A percentile compares a stretch with the other conserved stretches of the same genome.
Conservation (phyloP, 306 rosid species). For the Erythrophleum fordii region DNA sequence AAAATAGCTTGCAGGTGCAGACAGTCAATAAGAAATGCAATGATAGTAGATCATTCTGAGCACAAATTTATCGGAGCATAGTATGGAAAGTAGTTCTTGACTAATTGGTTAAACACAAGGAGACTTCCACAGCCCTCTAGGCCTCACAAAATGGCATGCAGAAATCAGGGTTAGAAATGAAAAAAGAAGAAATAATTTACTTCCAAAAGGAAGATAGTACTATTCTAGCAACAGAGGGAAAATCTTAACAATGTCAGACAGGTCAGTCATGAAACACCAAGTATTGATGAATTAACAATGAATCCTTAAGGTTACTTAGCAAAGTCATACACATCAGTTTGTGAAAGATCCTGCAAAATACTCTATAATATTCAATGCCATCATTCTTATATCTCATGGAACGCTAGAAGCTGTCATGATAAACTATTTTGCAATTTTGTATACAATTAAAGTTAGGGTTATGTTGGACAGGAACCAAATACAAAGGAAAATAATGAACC, state of each 20-base stretch:
- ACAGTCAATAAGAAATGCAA: background rate
- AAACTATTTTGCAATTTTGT: background rate
- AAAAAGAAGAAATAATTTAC: background rate
- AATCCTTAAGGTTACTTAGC: slow-evolving; percentile 5
- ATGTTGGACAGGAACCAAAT: background rate
- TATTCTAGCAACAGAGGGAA: background rate
- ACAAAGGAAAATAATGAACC: too few species aligned
- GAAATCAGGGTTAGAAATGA: background rate
- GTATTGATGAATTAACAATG: background rate
- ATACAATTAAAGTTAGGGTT: background rate
- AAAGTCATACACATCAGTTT: background rate
- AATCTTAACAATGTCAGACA: slow-evolving; percentile 18
- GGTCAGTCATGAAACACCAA: background rate
- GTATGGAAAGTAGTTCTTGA: slow-evolving; percentile 5
- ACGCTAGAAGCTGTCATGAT: background rate
- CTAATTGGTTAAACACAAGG: background rate
- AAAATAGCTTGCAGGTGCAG: background rate
- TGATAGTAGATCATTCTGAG: background rate
- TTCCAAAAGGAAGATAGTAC: background rate
- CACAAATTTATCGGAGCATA: too few species aligned
- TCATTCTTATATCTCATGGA: background rate
- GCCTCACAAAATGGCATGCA: background rate
- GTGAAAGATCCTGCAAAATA: slow-evolving; percentile 28
- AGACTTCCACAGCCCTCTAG: background rate
- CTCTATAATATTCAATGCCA: slow-evolving; percentile 18